These are phyloP conservation scores for Xylaria acuta DNA, from an alignment of 495 filamentous ascomycete genomes.

Conservation along the genomic window DNA sequence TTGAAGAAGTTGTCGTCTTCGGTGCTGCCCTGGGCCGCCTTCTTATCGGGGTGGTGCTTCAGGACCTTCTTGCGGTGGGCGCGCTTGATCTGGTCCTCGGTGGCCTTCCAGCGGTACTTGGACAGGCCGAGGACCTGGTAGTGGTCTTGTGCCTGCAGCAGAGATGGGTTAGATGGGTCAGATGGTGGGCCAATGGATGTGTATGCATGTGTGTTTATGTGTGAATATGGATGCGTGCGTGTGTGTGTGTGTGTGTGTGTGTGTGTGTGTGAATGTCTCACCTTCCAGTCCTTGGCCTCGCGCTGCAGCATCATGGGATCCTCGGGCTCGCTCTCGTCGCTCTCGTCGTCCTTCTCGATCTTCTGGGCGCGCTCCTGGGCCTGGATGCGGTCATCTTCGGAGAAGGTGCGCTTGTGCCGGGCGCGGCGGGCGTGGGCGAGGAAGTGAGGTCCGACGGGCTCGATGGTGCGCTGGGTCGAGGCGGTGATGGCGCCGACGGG, in stretches of 20 bases:
- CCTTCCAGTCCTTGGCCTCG: slow-evolving; percentile 99
- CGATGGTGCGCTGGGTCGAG: slow-evolving; percentile 80
- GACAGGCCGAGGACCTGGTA: slow-evolving; percentile 94
- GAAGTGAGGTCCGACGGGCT: slow-evolving; percentile 97
- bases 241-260: neutral
- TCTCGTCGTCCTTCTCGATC: slow-evolving; percentile 87
- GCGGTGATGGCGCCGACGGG: slow-evolving; percentile 66
- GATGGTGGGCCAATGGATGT: neutral
- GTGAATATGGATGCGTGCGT: neutral
- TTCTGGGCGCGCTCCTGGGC: slow-evolving; percentile 94
- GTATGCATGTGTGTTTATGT: neutral
- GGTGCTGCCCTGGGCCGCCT: slow-evolving; percentile 82
- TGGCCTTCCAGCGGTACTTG: slow-evolving; percentile 89
- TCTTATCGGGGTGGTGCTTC: slow-evolving; percentile 98
- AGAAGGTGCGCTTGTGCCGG: slow-evolving; percentile 96
- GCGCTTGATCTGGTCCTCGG: slow-evolving; percentile 96
- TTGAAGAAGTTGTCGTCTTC: slow-evolving; percentile 99
- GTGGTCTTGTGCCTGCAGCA: slow-evolving; percentile 84
- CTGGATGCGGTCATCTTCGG: slow-evolving; percentile 96
- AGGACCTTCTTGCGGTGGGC: slow-evolving; percentile 99
- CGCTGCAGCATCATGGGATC: slow-evolving; percentile 87
- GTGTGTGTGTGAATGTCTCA: slow-evolving; percentile 42
- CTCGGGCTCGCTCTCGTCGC: slow-evolving; percentile 91
- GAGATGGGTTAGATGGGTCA: slow-evolving; percentile 37
- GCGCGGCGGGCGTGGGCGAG: slow-evolving; percentile 95